A percentile compares a stretch with the other conserved stretches of the same genome.
Conservation (phyloP, 768 basidiomycete genomes). For the Tricholoma furcatifolium region DNA sequence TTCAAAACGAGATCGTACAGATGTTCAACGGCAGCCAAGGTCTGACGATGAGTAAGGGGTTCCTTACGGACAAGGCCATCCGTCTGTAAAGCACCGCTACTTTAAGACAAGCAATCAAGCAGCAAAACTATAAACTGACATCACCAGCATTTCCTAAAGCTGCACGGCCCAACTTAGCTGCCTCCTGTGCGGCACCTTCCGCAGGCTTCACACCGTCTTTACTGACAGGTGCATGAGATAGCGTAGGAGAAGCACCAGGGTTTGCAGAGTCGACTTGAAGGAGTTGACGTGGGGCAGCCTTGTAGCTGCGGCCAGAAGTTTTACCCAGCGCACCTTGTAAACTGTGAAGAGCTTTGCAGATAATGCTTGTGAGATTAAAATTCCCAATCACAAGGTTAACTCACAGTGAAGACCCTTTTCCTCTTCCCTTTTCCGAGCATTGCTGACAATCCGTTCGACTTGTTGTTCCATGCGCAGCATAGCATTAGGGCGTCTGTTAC, state of each 20-base stretch:
- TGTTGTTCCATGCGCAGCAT: constrained; percentile 95
- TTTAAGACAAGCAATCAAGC: neutral
- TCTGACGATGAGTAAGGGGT: constrained; percentile 77
- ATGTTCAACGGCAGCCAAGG: constrained; percentile 75
- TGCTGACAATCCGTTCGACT: constrained; percentile 94
- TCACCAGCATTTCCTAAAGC: constrained; percentile 63
- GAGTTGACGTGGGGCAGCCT: constrained; percentile 94
- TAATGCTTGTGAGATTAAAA: neutral
- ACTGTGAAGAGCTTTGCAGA: constrained; percentile 57
- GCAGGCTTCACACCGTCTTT: constrained; percentile 43
- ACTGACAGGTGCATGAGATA: constrained; percentile 50
- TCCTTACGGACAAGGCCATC: constrained; percentile 63
- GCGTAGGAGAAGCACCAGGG: constrained; percentile 40
- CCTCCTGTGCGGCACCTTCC: constrained; percentile 66
- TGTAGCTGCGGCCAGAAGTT: constrained; percentile 90
- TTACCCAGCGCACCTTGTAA: constrained; percentile 93
- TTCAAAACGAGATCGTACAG: constrained; percentile 83
- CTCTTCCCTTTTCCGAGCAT: constrained; percentile 82
- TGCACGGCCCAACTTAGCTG: constrained; percentile 72
- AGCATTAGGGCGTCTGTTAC: constrained; percentile 73
- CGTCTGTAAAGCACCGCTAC: constrained; percentile 35
- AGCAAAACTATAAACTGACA: constrained; percentile 30
- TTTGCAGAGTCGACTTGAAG: constrained; percentile 76
- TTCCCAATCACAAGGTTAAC: constrained; percentile 6
- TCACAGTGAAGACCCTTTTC: constrained; percentile 71